Evolutionary conservation across 306 rosid species (phyloP).

Genomic region (Spatholobus suberectus): DNA sequence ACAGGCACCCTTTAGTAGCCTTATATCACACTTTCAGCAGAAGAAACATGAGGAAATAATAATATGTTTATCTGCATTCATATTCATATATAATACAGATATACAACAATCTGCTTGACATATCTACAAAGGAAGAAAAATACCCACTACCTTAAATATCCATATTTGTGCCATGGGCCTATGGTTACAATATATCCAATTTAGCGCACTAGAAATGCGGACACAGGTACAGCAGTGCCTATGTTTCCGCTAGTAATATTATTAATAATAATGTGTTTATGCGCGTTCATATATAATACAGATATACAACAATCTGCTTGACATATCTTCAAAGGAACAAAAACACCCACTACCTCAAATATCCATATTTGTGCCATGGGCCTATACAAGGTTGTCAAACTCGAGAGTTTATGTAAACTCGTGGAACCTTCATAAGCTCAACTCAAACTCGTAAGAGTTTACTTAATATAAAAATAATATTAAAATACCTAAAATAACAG

Average conservation of each 20-base stretch:
- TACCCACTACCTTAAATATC: background rate
- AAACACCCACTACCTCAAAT: background rate
- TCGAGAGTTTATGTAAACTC: background rate
- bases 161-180: background rate
- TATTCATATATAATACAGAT: background rate
- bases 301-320: background rate
- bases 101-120: background rate
- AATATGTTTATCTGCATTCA: background rate
- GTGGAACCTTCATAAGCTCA: background rate
- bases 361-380: background rate
- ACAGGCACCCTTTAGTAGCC: background rate
- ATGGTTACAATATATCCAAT: too few species aligned
- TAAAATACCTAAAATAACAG: too few species aligned
- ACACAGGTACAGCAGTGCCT: too few species aligned
- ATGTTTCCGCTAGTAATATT: too few species aligned
- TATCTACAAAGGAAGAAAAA: background rate
- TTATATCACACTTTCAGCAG: constrained; percentile 15
- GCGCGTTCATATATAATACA: background rate
- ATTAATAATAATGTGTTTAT: background rate
- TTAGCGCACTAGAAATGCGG: too few species aligned
- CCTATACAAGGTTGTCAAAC: background rate
- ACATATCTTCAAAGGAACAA: background rate
- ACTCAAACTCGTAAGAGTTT: background rate
- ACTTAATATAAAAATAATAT: background rate
- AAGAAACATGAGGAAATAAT: background rate